Evolutionary conservation across 768 basidiomycete species (phyloP), one percentile per base, ranked within the genome.

Genomic region (Mycena galopus): DNA sequence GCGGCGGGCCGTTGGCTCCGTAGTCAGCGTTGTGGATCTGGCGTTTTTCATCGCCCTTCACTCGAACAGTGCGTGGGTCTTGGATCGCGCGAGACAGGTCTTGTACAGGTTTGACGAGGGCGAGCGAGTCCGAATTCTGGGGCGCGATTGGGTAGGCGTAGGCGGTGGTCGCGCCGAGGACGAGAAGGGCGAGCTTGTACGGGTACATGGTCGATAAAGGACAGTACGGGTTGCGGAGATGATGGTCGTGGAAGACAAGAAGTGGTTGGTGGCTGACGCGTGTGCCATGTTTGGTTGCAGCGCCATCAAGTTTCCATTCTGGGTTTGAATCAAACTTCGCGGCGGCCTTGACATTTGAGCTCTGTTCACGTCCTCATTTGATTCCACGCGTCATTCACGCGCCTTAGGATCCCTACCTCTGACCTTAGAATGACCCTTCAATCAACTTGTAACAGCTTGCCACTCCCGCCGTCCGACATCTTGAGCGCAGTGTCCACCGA

Each of bases 21-120:
- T 71, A 74, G 65, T 74, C 69, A 32, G 73, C 73, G 51, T 74
- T 74, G 66, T 65, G 73, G 39, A 74, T 71, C 61, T 71, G 73
- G 39, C 73, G 73, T 42, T 63, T 72, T 19, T 62, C 53, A 12
- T 4, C 12, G 14, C 27, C 29, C 33, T 35, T 35, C 33, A 10
- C 32, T 51, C 11, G 50, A 12, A 50, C 19, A 16, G 39, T 21
- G 53, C 23, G n/a, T 14, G 25, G 19, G 19, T 51, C 53, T 29
- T 33, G 37, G 42, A 62, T 33, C 35, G 21, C 32, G n/a, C 61
- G 69, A 50, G 61, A 50, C 53, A 32, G 70, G 21, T 16, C 23
- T 25, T 23, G 53, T 57, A 44, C 30, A 21, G 59, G 6, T 21
- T 39, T 14, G 42, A 55, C 21, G 12, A 35, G 39, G 17, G 66